These are phyloP conservation scores for Candida suzukii DNA, from an alignment of 805 yeast species.

Conservation along the genomic window DNA sequence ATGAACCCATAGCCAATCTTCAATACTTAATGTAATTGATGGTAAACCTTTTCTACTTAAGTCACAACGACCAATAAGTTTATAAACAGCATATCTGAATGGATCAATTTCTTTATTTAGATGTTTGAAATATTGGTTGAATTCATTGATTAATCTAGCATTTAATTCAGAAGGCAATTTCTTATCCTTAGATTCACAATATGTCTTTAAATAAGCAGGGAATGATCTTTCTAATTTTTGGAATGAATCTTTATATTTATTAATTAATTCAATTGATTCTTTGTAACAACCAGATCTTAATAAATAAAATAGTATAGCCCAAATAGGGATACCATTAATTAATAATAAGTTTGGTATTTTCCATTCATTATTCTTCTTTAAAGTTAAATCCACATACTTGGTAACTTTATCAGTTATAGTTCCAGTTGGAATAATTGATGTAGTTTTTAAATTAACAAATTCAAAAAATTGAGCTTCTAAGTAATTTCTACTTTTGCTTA, in stretches of 20 bases:
- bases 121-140: constrained; percentile 72
- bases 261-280: constrained; percentile 70
- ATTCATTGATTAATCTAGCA: constrained; percentile 69
- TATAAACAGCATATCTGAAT: constrained; percentile 82
- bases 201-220: constrained; percentile 71
- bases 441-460: constrained; percentile 54
- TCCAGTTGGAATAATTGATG: constrained; percentile 17
- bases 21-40: constrained; percentile 66
- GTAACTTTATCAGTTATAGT: constrained; percentile 63
- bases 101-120: constrained; percentile 69
- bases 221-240: constrained; percentile 82
- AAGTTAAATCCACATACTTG: constrained; percentile 46
- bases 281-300: constrained; percentile 74
- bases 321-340: constrained; percentile 83
- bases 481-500: constrained; percentile 47
- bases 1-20: constrained; percentile 97
- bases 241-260: constrained; percentile 60
- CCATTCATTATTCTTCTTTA: constrained; percentile 32
- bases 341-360: constrained; percentile 47
- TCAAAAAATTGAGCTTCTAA: constrained; percentile 75
- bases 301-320: constrained; percentile 86
- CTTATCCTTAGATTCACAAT: constrained; percentile 45
- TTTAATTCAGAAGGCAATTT: constrained; percentile 59
- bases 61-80: constrained; percentile 87
- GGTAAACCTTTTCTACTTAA: constrained; percentile 61